Base-by-base conservation (phyloP, 78 protist genomes). In the Tieghemostelium lacteum region DNA sequence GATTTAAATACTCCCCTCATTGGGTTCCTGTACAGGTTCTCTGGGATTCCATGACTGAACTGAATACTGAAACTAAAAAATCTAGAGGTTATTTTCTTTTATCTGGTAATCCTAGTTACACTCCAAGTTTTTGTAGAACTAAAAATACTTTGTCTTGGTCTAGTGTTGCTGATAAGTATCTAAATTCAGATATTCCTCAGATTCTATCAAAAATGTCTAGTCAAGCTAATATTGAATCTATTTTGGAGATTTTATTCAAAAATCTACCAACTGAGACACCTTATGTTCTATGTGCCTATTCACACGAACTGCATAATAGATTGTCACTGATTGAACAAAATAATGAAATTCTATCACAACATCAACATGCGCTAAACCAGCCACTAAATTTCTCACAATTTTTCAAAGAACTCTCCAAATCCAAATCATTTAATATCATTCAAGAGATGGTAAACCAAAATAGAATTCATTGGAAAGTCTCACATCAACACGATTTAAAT, bases 1-100 rank as follows among this genome's bases (percentile, higher is more conserved):
- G 97, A 20, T 96, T 96, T 64, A 96, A 95, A 69, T 95, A 96
- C 36, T 93, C 98, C 0, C 93, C 97, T 2, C 93, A 95, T 65
- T 96, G 98, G 98, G 93, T 89, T 26, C 93, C 93, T 2, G 93
- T 87, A 19, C 49, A 67, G n/a, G 70, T 74, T 7, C 33, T 87
- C 1, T 86, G 76, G 89, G 92, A 86, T 1, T 26, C 92, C 20
- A 86, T 86, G 92, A 24, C 34, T 34, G 64, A 31, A n/a, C n/a
- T 36, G 17, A 85, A 86, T 31, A 31, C 37, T 29, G 85, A 54
- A 28, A 86, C 92, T 4, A 64, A 86, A 24, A 52, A 42, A 33
- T 74, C 92, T 0, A 34, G 92, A 72, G 92, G 92, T 20, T 86
- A 86, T 36, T 86, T 42, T 24, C 24, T 72, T 1, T 34, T 86